phyloP scores from a whole-genome alignment of 805 yeast genomes.

The Komagataella pseudopastoris region DNA sequence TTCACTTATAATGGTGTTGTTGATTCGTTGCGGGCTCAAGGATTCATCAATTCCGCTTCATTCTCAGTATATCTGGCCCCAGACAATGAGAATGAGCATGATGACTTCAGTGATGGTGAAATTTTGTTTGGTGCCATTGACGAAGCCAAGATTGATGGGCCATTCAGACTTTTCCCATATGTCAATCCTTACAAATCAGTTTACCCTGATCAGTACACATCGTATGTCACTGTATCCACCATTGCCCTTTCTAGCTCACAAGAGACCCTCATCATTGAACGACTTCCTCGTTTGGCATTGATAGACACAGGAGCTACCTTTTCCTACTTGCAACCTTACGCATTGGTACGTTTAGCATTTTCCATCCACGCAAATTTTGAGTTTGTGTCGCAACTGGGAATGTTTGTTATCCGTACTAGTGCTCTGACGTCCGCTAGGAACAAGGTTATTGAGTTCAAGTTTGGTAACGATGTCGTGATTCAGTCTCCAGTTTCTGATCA shows the following conservation, averaged over 20 bases:
- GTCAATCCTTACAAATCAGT: neutral
- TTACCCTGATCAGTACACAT: neutral
- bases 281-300: neutral
- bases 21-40: conserved; percentile 37
- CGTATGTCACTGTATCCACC: neutral
- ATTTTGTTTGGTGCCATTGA: conserved; percentile 66
- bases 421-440: neutral
- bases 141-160: conserved; percentile 25
- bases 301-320: conserved; percentile 1
- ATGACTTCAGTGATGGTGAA: conserved; percentile 25
- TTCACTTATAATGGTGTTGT: conserved; percentile 59
- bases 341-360: neutral
- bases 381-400: neutral
- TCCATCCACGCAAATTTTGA: neutral
- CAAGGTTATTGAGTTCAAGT: neutral
- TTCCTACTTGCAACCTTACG: neutral
- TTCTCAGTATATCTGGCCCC: conserved; percentile 52
- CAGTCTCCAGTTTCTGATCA: neutral
- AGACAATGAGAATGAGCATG: conserved; percentile 8
- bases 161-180: neutral
- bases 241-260: neutral
- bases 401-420: neutral
- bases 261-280: neutral
- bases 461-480: neutral
- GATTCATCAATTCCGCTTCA: conserved; percentile 37